Evolutionary conservation across 2,329 filamentous ascomycete species (phyloP), one percentile per base, ranked within the genome.

Genomic region (Fusarium marasasianum): DNA sequence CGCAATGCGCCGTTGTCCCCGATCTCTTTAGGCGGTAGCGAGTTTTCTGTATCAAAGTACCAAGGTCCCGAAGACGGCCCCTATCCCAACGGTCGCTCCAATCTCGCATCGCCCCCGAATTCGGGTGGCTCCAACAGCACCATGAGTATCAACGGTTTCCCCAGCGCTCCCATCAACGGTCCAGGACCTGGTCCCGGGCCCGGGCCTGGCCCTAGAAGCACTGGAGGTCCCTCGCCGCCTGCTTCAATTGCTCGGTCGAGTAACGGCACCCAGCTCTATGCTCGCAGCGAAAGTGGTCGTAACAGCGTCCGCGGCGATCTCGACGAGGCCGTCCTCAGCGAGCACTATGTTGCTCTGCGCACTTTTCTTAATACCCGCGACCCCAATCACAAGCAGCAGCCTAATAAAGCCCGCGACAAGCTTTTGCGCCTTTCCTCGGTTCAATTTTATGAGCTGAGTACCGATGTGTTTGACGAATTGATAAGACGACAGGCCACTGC

Each of bases 381-480:
- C 81, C 93, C 95, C 76, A 91, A 92, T 80, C 88, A 89, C 53
- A 92, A 92, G 72, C 89, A 91, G 56, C 92, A 92, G 58, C 92
- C 94, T 35, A 98, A 97, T 83, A 93, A 95, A 83, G 96, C 96
- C 63, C 92, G 95, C 79, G 96, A 98, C 83, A 99, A 99, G 87
- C 88, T 98, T 65, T 88, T 98, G 69, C 91, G 96, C 67, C 88
- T 99, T 58, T 98, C 95, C 2, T 87, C 93, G 3, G 94, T 97
- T 35, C 96, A 99, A 82, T 98, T 99, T 82, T 94, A 97, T 83
- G 96, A 99, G 84, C 89, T 99, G 72, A 98, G 95, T 83, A 98
- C 96, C 66, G 96, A 99, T 84, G 96, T 99, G 45, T 98, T 93
- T 84, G 96, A 99, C 83, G 96, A 99, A 84, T 87, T 98, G 74